Evolutionary conservation across 2,329 filamentous ascomycete genomes (phyloP).

Genomic region (Daldinia sp.): DNA sequence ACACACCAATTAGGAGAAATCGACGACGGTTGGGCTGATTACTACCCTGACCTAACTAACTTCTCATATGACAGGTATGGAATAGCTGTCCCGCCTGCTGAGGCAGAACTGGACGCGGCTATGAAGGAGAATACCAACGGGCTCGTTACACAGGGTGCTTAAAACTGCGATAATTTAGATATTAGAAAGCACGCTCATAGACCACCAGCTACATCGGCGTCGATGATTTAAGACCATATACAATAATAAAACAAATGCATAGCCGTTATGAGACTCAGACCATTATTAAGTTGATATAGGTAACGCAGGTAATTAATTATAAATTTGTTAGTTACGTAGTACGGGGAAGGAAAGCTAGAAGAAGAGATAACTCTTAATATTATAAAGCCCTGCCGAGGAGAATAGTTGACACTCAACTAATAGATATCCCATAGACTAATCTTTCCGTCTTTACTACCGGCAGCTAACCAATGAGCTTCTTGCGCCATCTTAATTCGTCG

Average conservation of each 20-base stretch:
- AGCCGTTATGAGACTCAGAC: background rate
- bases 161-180: conserved; percentile 4
- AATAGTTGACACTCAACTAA: conserved; percentile 51
- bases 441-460: conserved; percentile 93
- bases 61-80: conserved; percentile 69
- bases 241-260: background rate
- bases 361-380: background rate
- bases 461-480: conserved; percentile 85
- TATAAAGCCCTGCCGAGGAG: background rate
- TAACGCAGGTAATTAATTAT: background rate
- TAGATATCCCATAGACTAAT: conserved; percentile 97
- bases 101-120: conserved; percentile 54
- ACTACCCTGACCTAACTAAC: conserved; percentile 57
- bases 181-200: background rate
- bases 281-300: background rate
- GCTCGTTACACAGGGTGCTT: conserved; percentile 34
- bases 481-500: conserved; percentile 70
- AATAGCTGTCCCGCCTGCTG: conserved; percentile 57
- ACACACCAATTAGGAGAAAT: conserved; percentile 64
- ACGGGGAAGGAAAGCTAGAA: background rate
- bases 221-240: background rate
- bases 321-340: background rate
- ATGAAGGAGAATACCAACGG: conserved; percentile 52
- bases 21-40: conserved; percentile 69
- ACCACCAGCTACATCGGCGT: background rate